Base-by-base conservation (phyloP, 805 yeast genomes). In the Peterozyma toletana region DNA sequence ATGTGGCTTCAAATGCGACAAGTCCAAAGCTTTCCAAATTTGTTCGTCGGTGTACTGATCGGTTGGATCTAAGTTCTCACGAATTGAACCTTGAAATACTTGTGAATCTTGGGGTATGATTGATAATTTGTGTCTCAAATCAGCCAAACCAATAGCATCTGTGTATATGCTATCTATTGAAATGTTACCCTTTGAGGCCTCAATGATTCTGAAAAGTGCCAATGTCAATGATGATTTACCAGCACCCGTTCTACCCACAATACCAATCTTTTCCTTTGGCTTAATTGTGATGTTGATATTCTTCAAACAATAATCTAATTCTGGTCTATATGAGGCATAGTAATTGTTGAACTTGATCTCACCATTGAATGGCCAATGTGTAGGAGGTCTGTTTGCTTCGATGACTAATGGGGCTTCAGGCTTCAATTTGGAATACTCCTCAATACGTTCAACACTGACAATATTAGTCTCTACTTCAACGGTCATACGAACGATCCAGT, bases 401-500 rank as follows among this genome's bases (percentile, higher is more conserved):
- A 84, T 68, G 18, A 80, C 60, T 43, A 71, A 79, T 1, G 93
- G 83, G 5, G 95, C 95, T 65, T 87, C 96, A 27, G 85, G 68
- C 21, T 67, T 65, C 49, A 88, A 69, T 27, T 64, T 60, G 13
- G 90, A 74, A 60, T 87, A 87, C 61, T 87, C 96, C 63, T 83
- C 69, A 46, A 88, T 80, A 67, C 96, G 80, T 67, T 87, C 96
- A 27, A 87, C 96, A 7, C 93, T 83, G 34, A 88, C 96, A 64
- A 87, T 87, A 62, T 86, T 87, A 13, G 95, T 87, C 60, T 87
- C 96, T 33, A 88, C 95, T 54, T 88, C 96, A 33, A 88, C 96
- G 0, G 95, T 84, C 95, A 86, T 86, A 64, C 96, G 75, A 17
- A 87, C 96, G 59, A 88, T 85, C 95, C 95, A 87, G 61, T 86